Conservation (phyloP, 2,329 filamentous ascomycete species). For the Verticillium isaacii region DNA sequence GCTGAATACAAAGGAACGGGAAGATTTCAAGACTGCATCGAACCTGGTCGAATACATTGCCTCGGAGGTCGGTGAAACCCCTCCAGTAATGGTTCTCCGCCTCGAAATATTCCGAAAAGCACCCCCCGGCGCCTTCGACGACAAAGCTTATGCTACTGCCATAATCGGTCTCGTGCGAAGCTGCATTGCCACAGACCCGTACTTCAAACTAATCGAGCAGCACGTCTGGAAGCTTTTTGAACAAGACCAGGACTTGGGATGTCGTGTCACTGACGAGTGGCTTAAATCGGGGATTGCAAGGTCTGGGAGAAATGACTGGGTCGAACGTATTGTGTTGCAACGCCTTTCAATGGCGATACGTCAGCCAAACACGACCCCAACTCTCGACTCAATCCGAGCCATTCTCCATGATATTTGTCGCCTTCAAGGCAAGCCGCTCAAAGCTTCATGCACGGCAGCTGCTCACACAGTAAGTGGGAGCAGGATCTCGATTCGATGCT, state of each 20-base stretch:
- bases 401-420: constrained; percentile 32
- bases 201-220: constrained; percentile 62
- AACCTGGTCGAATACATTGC: constrained; percentile 58
- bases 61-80: constrained; percentile 56
- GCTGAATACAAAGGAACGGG: constrained; percentile 39
- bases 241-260: constrained; percentile 43
- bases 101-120: constrained; percentile 58
- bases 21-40: constrained; percentile 45
- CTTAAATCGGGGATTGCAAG: constrained; percentile 51
- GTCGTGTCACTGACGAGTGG: constrained; percentile 57
- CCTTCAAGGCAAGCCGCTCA: constrained; percentile 42
- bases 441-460: constrained; percentile 58
- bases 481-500: no score
- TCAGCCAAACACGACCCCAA: constrained; percentile 19
- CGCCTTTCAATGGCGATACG: constrained; percentile 61
- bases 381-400: constrained; percentile 9
- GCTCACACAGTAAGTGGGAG: constrained; percentile 56
- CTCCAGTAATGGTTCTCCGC: constrained; percentile 62
- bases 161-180: constrained; percentile 58
- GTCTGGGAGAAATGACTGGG: constrained; percentile 48
- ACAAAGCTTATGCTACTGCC: constrained; percentile 42
- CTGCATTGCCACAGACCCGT: constrained; percentile 55
- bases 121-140: constrained; percentile 42
- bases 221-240: constrained; percentile 62
- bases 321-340: constrained; percentile 65